Base-by-base conservation (phyloP, 2,329 filamentous ascomycete species). In the Nothomitra cinnamomea region DNA sequence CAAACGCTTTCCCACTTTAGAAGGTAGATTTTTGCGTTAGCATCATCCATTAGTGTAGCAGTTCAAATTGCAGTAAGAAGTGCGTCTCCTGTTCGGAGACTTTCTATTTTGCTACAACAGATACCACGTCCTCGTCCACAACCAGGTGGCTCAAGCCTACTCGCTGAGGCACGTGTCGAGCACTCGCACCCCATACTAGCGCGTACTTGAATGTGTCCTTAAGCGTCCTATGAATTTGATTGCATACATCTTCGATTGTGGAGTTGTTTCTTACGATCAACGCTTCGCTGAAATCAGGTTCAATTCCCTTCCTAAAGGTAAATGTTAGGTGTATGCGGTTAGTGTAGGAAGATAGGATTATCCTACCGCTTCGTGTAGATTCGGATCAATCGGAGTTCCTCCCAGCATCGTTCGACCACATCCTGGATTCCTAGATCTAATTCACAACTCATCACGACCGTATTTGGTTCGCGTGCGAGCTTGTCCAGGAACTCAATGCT, bases 161-260 rank as follows among this genome's bases (percentile, higher is more conserved):
- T 57, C 92, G 75, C 73, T 98, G 92, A 36, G 94, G 92, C 36
- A 96, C 76, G 72, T 98, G 94, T 62, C 87, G 81, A 36, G 92
- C 92, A 68, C 90, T 96, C 17, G 89, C 89, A 3, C 92, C 92
- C 94, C 94, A 98, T 0, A 98, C 92, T 59, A 96, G 70, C 2
- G 92, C 94, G 70, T 96, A 95, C 74, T 96, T 98, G 77, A 96
- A 98, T 3, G 88, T 95, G 58, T 98, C 94, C 78, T 96, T 98
- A 59, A 98, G 72, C 24, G 81, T 92, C 57, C 92, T 77, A 70
- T 98, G 92, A 60, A 98, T 85, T 61, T 87, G 81, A 68, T 98
- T 92, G 68, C 92, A 98, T 8, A 98, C 92, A 67, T 98, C 90
- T 70, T 96, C 92, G 63, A 98, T 88, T 12, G 82, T 87, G 64